Evolutionary conservation across 345 rosid species (phyloP), one percentile per base, ranked within the genome.

Genomic region (Gynandropsis gynandra): DNA sequence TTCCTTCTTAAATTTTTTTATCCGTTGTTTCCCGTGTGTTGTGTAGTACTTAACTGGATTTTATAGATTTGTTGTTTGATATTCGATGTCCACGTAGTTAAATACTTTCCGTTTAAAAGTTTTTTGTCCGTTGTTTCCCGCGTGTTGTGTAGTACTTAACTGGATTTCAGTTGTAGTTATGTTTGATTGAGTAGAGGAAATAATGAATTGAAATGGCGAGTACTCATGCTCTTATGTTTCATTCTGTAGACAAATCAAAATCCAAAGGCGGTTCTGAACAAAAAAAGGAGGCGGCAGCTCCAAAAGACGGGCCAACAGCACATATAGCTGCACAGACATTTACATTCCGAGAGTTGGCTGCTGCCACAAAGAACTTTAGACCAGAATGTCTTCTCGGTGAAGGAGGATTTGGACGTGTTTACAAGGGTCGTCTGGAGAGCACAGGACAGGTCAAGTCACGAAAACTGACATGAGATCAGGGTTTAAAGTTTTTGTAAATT

Each of bases 351-450:
- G 98, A 92, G 73, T 83, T 92, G 69, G 98, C 95, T 32, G 70
- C 78, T 29, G 93, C 95, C 12, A 87, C 96, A 39, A 87, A 85
- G 54, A 76, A 76, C 62, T 92, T 92, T 47, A 66, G 83, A 63
- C 88, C 69, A 18, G 96, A 92, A 72, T 79, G 82, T 56, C 75
- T 80, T 16, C 49, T 92, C 50, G 98, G 96, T 45, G 98, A 92
- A 82, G 96, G 96, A 31, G 98, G 98, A 7, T 87, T 87, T 45
- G 98, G 98, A 38, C 95, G 73, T 63, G 98, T 92, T 44, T 87
- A 92, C 72, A 82, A 84, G 65, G 98, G 96, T 31, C 87, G 72
- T 19, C 70, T 92, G 65, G 98, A 87, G 76, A 82, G 77, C 69
- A 79, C 84, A 27, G 98, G 95, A 62, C 96, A 87, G 87, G 98